Percentiles rank a stretch among this genome's conserved stretches.
Evolutionary conservation across 2,329 filamentous ascomycete species (phyloP).

Genomic region (Colletotrichum chlorophyti): DNA sequence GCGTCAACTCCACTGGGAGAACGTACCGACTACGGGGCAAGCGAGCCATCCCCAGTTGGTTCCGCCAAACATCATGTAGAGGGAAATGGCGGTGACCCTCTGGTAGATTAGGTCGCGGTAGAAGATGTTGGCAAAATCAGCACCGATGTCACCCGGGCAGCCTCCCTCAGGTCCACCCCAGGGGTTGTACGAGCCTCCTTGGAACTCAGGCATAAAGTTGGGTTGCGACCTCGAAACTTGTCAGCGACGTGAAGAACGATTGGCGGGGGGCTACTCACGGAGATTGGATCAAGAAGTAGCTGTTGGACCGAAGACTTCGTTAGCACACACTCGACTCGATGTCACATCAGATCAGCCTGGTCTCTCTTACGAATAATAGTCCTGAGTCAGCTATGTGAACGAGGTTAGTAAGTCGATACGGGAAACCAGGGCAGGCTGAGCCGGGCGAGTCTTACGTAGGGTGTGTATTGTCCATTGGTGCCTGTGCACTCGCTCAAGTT

Average conservation of each 20-base stretch:
- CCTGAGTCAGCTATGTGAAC: slow-evolving; percentile 9
- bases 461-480: slow-evolving; percentile 64
- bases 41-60: slow-evolving; percentile 69
- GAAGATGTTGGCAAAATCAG: slow-evolving; percentile 68
- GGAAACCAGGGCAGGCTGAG: too few species aligned
- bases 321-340: neutral
- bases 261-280: slow-evolving; percentile 31
- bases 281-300: slow-evolving; percentile 40
- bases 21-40: slow-evolving; percentile 55
- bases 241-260: neutral
- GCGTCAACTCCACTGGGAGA: neutral
- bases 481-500: slow-evolving; percentile 66
- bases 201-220: slow-evolving; percentile 64
- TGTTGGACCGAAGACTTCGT: slow-evolving; percentile 26
- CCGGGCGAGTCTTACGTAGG: slow-evolving; percentile 50
- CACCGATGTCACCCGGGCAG: slow-evolving; percentile 59
- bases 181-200: slow-evolving; percentile 65
- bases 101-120: slow-evolving; percentile 69
- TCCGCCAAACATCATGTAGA: slow-evolving; percentile 72
- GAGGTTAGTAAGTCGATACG: neutral
- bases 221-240: slow-evolving; percentile 46
- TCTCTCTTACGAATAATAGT: slow-evolving; percentile 14
- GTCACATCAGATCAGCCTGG: neutral
- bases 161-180: slow-evolving; percentile 67
- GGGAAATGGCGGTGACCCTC: slow-evolving; percentile 62